These are phyloP conservation scores for Candida dubliniensis DNA, from an alignment of 1,139 yeast genomes.

Conservation along the genomic window DNA sequence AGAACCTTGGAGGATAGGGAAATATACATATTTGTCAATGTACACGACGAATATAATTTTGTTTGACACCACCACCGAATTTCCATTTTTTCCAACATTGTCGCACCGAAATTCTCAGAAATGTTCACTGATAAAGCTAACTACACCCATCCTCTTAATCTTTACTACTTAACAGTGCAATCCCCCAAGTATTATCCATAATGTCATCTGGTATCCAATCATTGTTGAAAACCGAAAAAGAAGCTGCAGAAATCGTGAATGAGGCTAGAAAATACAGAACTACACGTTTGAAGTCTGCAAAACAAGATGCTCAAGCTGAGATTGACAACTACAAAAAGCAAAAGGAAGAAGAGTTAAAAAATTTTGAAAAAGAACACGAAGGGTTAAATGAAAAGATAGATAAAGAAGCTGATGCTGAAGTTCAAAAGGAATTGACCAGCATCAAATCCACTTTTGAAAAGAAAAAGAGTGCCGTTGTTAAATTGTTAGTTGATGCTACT, in stretches of 20 bases:
- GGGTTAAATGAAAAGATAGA: conserved; percentile 69
- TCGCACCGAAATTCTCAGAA: conserved; percentile 43
- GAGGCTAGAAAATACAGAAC: conserved; percentile 89
- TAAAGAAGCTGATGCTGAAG: conserved; percentile 67
- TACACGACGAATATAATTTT: neutral
- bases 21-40: neutral
- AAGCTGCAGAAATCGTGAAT: conserved; percentile 92
- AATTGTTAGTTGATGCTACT: conserved; percentile 78
- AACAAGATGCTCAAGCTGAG: conserved; percentile 87
- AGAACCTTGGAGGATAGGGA: no score
- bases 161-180: no score
- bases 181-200: neutral
- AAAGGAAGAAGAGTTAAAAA: conserved; percentile 80
- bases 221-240: conserved; percentile 77
- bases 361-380: conserved; percentile 67
- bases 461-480: conserved; percentile 68
- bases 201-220: conserved; percentile 43
- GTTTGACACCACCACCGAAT: neutral
- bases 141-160: no score
- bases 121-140: conserved; percentile 38
- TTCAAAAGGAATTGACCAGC: conserved; percentile 57
- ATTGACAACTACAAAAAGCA: conserved; percentile 81
- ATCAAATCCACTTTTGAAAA: conserved; percentile 63
- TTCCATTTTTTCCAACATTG: neutral
- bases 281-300: conserved; percentile 88